Percentiles rank a stretch among this genome's conserved stretches.
These are phyloP conservation scores for Aaosphaeria arxii DNA, from an alignment of 2,329 filamentous ascomycete genomes.

Conservation along the genomic window DNA sequence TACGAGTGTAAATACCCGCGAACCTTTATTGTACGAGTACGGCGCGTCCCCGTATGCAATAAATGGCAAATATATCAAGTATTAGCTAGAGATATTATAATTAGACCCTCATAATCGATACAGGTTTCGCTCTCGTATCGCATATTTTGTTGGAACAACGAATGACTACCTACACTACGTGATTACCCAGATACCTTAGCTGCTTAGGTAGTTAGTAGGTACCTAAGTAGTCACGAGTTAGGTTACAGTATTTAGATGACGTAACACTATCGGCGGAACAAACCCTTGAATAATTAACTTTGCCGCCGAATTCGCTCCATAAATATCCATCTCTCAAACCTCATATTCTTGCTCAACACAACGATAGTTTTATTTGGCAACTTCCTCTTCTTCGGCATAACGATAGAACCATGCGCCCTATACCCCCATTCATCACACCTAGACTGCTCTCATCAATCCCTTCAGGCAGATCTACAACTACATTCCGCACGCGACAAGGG, in stretches of 20 bases:
- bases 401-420: neutral
- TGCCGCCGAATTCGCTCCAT: neutral
- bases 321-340: neutral
- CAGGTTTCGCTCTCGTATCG: no score
- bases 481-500: constrained; percentile 13
- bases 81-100: no score
- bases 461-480: constrained; percentile 10
- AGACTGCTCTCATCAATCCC: constrained; percentile 21
- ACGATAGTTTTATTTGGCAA: neutral
- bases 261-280: neutral
- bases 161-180: no score
- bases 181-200: no score
- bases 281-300: neutral
- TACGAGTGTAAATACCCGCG: no score
- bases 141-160: no score
- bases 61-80: no score
- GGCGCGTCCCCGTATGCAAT: no score
- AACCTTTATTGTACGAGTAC: no score
- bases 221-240: no score
- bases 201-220: no score
- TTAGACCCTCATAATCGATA: no score
- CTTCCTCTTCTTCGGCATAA: neutral
- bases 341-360: neutral
- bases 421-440: constrained; percentile 1
- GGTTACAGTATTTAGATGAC: neutral